Evolutionary conservation across 2,329 filamentous ascomycete genomes (phyloP), one percentile per base, ranked within the genome.

Genomic region (Macrophomina tecta): DNA sequence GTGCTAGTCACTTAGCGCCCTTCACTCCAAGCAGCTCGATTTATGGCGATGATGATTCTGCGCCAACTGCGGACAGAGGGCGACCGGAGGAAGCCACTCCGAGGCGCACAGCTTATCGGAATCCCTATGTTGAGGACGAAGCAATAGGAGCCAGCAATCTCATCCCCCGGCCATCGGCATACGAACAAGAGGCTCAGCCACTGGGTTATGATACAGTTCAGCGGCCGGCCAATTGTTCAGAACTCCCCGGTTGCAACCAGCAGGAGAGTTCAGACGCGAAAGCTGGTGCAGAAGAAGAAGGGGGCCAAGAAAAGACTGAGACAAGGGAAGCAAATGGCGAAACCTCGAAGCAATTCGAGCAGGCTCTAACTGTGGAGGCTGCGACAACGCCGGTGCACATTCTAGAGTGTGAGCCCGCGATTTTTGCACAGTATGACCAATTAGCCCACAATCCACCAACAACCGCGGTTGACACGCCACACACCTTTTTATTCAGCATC

Each of bases 1-100:
- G 62, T 23, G 32, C 52, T 30, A 32, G 58, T 7, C 58, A 62
- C 30, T 9, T 62, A n/a, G 58, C 58, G 5, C 58, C 58, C 5
- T 62, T 62, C 58, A 65, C 63, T 12, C 63, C 63, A 7, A 49
- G 51, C 30, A 65, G 63, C 42, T 65, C 63, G 4, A 48, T 65
- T 11, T 65, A 65, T 32, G 63, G 42, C 3, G 63, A 65, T 18
- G 52, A 58, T 14, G 51, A 52, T 30, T 16, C 42, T 5, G 45
- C n/a, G 23, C 14, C 11, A 2, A 30, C 42, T 12, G 14, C 14
- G 6, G 12, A 12, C 9, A 18, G 12, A 14, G 16, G n/a, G 8
- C 36, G 6, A 7, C 56, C 23, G 3, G 58, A 62, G 32, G 45
- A 49, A 11, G 49, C 2, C 5, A 62, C 45, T 23, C 58, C 58